Evolutionary conservation across 495 filamentous ascomycete species (phyloP).

Genomic region (Corynascus novoguineensis): DNA sequence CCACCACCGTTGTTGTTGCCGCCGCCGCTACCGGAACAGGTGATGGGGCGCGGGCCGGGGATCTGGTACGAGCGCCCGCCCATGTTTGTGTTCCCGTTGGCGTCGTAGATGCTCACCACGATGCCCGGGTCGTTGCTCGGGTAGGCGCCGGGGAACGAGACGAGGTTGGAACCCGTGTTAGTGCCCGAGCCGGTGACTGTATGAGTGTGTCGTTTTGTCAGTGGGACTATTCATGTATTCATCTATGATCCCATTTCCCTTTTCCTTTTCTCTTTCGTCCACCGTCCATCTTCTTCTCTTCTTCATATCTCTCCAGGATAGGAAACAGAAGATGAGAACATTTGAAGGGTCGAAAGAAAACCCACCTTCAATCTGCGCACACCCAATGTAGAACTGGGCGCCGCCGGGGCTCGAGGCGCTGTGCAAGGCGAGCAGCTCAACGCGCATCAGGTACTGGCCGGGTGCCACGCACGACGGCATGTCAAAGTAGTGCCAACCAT

Average conservation of each 20-base stretch:
- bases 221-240: too few relatives aligned
- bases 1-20: conserved; percentile 16
- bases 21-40: conserved; percentile 23
- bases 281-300: too few relatives aligned
- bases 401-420: conserved; percentile 33
- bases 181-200: conserved; percentile 42
- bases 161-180: conserved; percentile 34
- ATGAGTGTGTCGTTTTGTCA: background rate
- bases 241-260: too few relatives aligned
- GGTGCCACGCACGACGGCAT: conserved; percentile 43
- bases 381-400: conserved; percentile 50
- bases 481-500: conserved; percentile 43
- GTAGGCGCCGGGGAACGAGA: conserved; percentile 48
- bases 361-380: conserved; percentile 41
- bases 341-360: background rate
- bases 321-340: too few relatives aligned
- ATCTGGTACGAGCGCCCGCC: conserved; percentile 38
- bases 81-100: conserved; percentile 29
- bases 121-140: conserved; percentile 44
- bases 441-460: conserved; percentile 48
- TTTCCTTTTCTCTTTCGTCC: too few relatives aligned
- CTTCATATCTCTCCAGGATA: too few relatives aligned
- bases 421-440: conserved; percentile 50
- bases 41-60: conserved; percentile 36
- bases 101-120: conserved; percentile 40